These are phyloP conservation scores for Claviceps sp. DNA, from an alignment of 2,329 filamentous ascomycete genomes.

Conservation along the genomic window DNA sequence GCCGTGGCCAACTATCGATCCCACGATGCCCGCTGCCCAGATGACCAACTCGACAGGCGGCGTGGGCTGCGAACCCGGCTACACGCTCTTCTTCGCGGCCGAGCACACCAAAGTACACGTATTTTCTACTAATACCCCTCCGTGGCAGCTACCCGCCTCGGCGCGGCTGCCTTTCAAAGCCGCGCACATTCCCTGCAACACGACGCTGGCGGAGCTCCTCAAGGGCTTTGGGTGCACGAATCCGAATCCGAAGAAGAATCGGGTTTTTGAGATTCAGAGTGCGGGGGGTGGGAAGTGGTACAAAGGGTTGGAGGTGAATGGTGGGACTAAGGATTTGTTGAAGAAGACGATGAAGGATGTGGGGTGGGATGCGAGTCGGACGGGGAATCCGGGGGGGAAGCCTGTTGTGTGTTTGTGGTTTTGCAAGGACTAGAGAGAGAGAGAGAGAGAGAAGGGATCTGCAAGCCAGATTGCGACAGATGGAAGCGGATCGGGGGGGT, in stretches of 20 bases:
- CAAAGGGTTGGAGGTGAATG: conserved; percentile 36
- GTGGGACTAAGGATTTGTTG: conserved; percentile 34
- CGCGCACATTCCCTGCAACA: conserved; percentile 37
- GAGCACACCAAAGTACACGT: conserved; percentile 48
- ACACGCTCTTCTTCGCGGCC: conserved; percentile 47
- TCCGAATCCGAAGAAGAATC: conserved; percentile 35
- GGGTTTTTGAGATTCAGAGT: conserved; percentile 41
- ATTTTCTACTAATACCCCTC: conserved; percentile 34
- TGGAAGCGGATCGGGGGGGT: too few relatives aligned
- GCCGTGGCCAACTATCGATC: conserved; percentile 28
- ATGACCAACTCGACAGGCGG: conserved; percentile 45
- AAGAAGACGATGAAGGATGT: conserved; percentile 38
- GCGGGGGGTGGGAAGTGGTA: conserved; percentile 46
- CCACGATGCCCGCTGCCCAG: conserved; percentile 35
- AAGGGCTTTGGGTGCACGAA: conserved; percentile 45
- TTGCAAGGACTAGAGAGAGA: conserved; percentile 30
- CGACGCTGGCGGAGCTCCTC: conserved; percentile 42
- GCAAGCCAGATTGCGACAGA: too few relatives aligned
- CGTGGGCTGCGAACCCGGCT: conserved; percentile 45
- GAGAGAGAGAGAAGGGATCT: too few relatives aligned
- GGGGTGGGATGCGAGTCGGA: conserved; percentile 43
- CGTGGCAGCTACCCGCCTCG: conserved; percentile 36
- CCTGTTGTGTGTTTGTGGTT: conserved; percentile 48
- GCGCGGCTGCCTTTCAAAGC: conserved; percentile 32
- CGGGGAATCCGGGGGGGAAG: conserved; percentile 32